A percentile compares a stretch with the other conserved stretches of the same genome.
Conservation (phyloP, 352 stramenopile species). For the Blastocystis sp. region DNA sequence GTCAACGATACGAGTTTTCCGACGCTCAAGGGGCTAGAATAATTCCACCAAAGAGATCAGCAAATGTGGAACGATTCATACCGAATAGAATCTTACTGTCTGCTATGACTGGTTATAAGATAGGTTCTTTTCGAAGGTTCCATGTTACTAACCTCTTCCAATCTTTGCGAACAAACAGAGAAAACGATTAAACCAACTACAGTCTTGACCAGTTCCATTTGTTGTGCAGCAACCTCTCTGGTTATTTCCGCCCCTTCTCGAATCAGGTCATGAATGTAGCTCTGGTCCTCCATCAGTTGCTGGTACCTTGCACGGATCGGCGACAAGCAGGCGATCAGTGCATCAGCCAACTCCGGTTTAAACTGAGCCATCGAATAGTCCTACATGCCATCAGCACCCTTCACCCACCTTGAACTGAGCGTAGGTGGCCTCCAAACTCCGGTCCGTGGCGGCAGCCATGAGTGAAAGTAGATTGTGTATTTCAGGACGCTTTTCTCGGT, state of each 20-base stretch:
- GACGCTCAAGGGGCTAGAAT: too few species aligned
- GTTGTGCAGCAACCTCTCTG: slow-evolving; percentile 69
- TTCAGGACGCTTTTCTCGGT: slow-evolving; percentile 84
- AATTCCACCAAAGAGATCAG: too few species aligned
- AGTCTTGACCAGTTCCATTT: slow-evolving; percentile 73
- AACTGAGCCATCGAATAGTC: slow-evolving; percentile 81
- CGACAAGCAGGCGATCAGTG: slow-evolving; percentile 85
- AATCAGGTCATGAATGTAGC: slow-evolving; percentile 81
- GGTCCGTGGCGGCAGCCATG: slow-evolving; percentile 69
- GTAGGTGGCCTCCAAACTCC: slow-evolving; percentile 73
- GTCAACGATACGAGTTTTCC: too few species aligned
- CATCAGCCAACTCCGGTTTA: slow-evolving; percentile 86
- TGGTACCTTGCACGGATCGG: slow-evolving; percentile 86
- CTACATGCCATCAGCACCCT: slow-evolving; percentile 65
- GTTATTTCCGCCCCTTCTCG: slow-evolving; percentile 73
- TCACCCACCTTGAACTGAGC: slow-evolving; percentile 69
- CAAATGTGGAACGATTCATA: too few species aligned
- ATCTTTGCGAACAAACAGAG: background rate
- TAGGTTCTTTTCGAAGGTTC: too few species aligned
- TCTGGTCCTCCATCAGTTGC: slow-evolving; percentile 79
- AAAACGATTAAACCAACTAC: slow-evolving; percentile 69
- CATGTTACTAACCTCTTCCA: too few species aligned
- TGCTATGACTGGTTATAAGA: too few species aligned
- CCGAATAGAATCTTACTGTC: too few species aligned
- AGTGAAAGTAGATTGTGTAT: slow-evolving; percentile 90